phyloP scores from a whole-genome alignment of 306 rosid species.

The Vicia sativa region DNA sequence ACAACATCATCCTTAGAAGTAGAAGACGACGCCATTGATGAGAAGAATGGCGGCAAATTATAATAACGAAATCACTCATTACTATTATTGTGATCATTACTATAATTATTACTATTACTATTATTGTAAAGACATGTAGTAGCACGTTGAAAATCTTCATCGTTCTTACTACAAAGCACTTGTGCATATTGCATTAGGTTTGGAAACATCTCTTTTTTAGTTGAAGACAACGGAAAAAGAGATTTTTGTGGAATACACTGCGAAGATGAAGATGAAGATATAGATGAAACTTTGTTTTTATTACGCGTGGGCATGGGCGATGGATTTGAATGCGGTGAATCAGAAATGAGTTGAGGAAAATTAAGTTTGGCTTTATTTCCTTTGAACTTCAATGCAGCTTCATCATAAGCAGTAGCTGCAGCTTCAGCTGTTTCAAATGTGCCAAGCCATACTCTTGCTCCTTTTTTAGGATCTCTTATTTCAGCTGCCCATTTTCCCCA shows the following conservation, averaged over 20 bases:
- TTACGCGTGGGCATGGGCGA: not conserved
- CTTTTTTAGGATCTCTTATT: slow-evolving; percentile 59
- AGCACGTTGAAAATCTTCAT: slow-evolving; percentile 43
- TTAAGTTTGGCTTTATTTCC: slow-evolving; percentile 60
- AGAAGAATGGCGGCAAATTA: not conserved
- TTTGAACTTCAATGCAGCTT: slow-evolving; percentile 50
- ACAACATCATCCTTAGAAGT: not conserved
- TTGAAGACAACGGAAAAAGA: not conserved
- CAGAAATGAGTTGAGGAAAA: slow-evolving; percentile 44
- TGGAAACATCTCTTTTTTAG: slow-evolving; percentile 38
- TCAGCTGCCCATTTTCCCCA: slow-evolving; percentile 69
- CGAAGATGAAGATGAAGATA: not conserved
- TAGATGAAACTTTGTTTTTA: not conserved
- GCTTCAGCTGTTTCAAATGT: slow-evolving; percentile 63
- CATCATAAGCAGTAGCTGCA: slow-evolving; percentile 60
- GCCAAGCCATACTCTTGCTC: slow-evolving; percentile 62
- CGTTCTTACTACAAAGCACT: slow-evolving; percentile 39
- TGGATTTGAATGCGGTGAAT: not conserved
- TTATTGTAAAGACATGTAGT: slow-evolving; percentile 38
- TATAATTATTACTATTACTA: not conserved
- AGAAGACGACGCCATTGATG: not conserved
- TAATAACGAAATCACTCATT: not conserved
- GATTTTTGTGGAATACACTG: not conserved
- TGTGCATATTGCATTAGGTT: slow-evolving; percentile 45
- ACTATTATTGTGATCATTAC: not conserved